Conservation (phyloP, 2,329 filamentous ascomycete species). For the Phialemoniopsis sp. region DNA sequence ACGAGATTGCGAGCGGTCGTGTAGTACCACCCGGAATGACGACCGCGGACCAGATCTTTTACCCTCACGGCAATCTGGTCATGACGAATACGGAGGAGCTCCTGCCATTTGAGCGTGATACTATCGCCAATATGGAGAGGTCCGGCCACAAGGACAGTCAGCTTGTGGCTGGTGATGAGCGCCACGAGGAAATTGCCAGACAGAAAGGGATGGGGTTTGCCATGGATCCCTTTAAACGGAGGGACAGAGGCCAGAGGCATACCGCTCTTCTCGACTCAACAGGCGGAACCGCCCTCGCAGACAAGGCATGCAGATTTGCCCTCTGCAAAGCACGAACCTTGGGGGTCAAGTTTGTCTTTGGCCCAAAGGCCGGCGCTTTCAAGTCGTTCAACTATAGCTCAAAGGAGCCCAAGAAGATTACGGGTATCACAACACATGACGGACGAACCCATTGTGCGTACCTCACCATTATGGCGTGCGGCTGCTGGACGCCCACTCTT, state of each 20-base stretch:
- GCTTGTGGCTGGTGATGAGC: conserved; percentile 21
- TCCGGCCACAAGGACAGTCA: conserved; percentile 27
- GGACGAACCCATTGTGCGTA: conserved; percentile 22
- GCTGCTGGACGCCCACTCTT: conserved; percentile 37
- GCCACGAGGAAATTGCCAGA: conserved; percentile 19
- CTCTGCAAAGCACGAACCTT: conserved; percentile 32
- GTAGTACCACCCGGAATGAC: conserved; percentile 29
- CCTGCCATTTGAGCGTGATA: conserved; percentile 27
- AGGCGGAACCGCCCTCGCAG: conserved; percentile 38
- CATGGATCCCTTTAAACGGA: conserved; percentile 30
- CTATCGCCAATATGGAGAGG: conserved; percentile 26
- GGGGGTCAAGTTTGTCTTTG: conserved; percentile 38
- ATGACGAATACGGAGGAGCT: conserved; percentile 16
- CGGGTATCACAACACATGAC: conserved; percentile 33
- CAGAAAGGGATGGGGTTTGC: conserved; percentile 14
- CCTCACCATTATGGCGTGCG: conserved; percentile 33
- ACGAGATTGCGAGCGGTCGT: conserved; percentile 22
- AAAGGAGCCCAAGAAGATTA: conserved; percentile 13
- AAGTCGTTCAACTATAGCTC: conserved; percentile 14
- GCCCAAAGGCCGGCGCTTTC: conserved; percentile 20
- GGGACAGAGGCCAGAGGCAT: conserved; percentile 13
- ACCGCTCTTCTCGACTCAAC: conserved; percentile 35
- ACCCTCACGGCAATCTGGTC: conserved; percentile 29
- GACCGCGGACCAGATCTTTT: conserved; percentile 26
- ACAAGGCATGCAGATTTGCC: conserved; percentile 39